Evolutionary conservation across 1,284 basidiomycete genomes (phyloP).

Genomic region (Cutaneotrichosporon dermatis): DNA sequence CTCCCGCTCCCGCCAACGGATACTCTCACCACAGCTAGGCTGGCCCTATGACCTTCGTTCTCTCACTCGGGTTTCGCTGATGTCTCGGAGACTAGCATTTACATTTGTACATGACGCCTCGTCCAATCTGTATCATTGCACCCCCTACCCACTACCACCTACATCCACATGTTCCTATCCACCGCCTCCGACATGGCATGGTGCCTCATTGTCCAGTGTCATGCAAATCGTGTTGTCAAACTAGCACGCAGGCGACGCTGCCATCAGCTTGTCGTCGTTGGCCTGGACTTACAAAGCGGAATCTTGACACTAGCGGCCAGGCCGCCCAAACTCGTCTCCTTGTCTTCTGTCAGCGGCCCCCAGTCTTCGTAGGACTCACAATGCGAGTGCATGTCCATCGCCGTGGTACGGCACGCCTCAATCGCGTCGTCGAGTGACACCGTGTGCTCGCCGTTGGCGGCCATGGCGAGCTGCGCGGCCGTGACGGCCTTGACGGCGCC

Average conservation of each 20-base stretch:
- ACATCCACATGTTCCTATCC: background rate
- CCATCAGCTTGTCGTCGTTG: background rate
- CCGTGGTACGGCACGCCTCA: constrained; percentile 89
- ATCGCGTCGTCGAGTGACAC: constrained; percentile 80
- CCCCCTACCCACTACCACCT: background rate
- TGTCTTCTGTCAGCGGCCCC: constrained; percentile 50
- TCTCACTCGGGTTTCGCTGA: background rate
- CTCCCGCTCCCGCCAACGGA: background rate
- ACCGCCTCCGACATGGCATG: background rate
- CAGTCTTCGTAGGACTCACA: constrained; percentile 24
- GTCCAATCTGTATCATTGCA: background rate
- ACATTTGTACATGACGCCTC: constrained; percentile 4
- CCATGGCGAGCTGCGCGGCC: constrained; percentile 90
- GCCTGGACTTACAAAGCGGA: constrained; percentile 53
- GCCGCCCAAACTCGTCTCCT: constrained; percentile 70
- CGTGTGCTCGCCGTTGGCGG: constrained; percentile 65
- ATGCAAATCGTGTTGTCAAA: background rate
- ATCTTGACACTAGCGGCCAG: constrained; percentile 73
- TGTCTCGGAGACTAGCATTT: background rate
- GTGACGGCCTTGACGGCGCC: constrained; percentile 79
- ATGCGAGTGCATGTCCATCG: constrained; percentile 54
- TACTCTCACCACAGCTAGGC: background rate
- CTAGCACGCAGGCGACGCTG: constrained; percentile 8
- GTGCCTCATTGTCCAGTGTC: background rate
- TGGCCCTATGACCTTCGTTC: background rate